phyloP scores from a whole-genome alignment of 257 asterid genomes.

The Linderniella brevidens region DNA sequence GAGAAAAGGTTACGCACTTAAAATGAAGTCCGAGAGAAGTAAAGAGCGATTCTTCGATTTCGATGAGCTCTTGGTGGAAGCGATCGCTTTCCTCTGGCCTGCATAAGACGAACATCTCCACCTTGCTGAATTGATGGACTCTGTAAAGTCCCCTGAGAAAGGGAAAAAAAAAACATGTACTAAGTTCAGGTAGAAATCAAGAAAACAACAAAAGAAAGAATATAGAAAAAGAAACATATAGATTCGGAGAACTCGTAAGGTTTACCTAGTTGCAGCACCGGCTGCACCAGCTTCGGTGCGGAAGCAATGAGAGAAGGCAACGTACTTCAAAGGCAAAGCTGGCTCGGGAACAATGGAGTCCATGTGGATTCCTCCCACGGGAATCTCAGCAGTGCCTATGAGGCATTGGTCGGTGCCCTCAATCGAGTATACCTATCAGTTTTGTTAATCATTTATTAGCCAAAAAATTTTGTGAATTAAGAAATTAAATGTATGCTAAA shows the following conservation, averaged over 20 bases:
- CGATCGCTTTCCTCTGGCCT: constrained; percentile 72
- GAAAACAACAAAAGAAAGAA: background rate
- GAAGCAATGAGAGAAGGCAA: constrained; percentile 90
- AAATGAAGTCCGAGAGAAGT: constrained; percentile 85
- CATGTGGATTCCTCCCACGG: constrained; percentile 97
- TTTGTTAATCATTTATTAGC: constrained; percentile 11
- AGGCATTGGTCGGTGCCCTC: constrained; percentile 93
- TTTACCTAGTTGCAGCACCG: constrained; percentile 77
- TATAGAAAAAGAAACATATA: background rate
- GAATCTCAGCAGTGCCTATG: constrained; percentile 95
- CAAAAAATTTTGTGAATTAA: too few species aligned
- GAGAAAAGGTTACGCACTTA: constrained; percentile 26
- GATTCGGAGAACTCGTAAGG: background rate
- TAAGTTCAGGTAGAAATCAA: background rate
- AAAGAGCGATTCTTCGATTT: constrained; percentile 71
- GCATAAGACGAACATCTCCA: constrained; percentile 90
- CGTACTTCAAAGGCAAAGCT: constrained; percentile 75
- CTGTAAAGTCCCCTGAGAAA: constrained; percentile 75
- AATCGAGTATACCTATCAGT: constrained; percentile 77
- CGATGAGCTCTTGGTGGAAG: constrained; percentile 61
- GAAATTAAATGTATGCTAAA: background rate
- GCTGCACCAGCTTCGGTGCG: constrained; percentile 99
- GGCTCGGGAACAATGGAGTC: constrained; percentile 70
- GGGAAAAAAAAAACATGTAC: background rate
- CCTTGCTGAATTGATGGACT: constrained; percentile 98